Percentiles rank a stretch among this genome's conserved stretches.
phyloP scores from a whole-genome alignment of 108 stramenopile genomes.

The Nannochloropsis gaditana region DNA sequence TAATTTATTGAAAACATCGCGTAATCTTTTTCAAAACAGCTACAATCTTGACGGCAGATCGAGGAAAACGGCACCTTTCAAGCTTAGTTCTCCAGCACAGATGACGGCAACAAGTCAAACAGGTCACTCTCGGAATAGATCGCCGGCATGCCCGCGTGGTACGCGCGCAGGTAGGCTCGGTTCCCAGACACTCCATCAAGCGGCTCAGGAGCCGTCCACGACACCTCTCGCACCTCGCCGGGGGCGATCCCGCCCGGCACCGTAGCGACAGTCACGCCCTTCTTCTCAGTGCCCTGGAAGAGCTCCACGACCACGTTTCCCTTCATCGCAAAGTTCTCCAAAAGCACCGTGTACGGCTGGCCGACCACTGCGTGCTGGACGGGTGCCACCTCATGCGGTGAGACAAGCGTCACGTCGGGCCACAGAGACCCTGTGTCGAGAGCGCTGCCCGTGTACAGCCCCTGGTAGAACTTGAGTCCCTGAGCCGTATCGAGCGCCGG shows the following conservation, averaged over 20 bases:
- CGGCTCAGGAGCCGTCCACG: conserved; percentile 4
- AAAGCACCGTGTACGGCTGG: neutral
- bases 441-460: conserved; percentile 3
- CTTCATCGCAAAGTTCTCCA: neutral
- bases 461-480: neutral
- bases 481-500: neutral
- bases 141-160: neutral
- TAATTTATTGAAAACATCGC: too few relatives aligned
- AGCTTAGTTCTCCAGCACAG: neutral
- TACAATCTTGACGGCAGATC: too few relatives aligned
- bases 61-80: too few relatives aligned
- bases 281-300: neutral
- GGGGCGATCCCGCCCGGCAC: neutral
- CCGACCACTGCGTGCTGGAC: neutral
- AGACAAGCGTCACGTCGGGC: neutral
- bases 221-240: neutral
- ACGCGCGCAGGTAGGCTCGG: neutral
- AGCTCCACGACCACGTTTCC: neutral
- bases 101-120: neutral
- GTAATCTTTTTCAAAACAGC: too few relatives aligned
- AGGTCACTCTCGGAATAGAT: neutral
- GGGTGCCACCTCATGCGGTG: conserved; percentile 10
- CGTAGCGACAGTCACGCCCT: neutral
- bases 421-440: neutral
- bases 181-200: neutral